Evolutionary conservation across 2,329 filamentous ascomycete genomes (phyloP).

Genomic region (Diaporthe helianthi): DNA sequence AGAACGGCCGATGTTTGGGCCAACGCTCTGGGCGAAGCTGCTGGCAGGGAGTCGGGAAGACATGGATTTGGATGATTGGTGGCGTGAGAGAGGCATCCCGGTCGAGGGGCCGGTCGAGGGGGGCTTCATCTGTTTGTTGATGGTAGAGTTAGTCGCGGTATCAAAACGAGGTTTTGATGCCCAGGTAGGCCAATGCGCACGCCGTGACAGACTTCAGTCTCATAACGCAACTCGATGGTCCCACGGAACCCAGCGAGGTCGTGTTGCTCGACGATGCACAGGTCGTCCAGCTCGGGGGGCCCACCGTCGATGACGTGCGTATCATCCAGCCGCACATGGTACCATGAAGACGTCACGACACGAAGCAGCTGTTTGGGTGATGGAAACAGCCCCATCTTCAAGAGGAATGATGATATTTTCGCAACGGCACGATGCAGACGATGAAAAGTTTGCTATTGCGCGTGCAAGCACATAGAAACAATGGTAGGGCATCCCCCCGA

Average conservation of each 20-base stretch:
- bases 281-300: neutral
- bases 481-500: neutral
- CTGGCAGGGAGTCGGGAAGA: conserved; percentile 52
- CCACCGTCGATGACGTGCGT: neutral
- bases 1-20: conserved; percentile 57
- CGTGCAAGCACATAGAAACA: neutral
- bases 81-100: conserved; percentile 45
- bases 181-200: neutral
- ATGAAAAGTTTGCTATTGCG: neutral
- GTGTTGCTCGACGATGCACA: neutral
- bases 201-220: conserved; percentile 19
- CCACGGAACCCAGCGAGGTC: conserved; percentile 14
- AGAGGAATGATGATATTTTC: too few relatives aligned
- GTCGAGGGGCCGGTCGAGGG: conserved; percentile 40
- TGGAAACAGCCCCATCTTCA: neutral
- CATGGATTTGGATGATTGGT: conserved; percentile 49
- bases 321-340: neutral
- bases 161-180: neutral
- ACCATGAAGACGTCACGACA: neutral
- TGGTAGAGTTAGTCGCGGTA: conserved; percentile 11
- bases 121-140: conserved; percentile 46
- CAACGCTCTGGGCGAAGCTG: conserved; percentile 64
- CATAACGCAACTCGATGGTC: conserved; percentile 9
- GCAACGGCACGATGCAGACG: neutral
- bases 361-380: conserved; percentile 1